Evolutionary conservation across 2,329 filamentous ascomycete genomes (phyloP).

Genomic region (Colletotrichum lini): DNA sequence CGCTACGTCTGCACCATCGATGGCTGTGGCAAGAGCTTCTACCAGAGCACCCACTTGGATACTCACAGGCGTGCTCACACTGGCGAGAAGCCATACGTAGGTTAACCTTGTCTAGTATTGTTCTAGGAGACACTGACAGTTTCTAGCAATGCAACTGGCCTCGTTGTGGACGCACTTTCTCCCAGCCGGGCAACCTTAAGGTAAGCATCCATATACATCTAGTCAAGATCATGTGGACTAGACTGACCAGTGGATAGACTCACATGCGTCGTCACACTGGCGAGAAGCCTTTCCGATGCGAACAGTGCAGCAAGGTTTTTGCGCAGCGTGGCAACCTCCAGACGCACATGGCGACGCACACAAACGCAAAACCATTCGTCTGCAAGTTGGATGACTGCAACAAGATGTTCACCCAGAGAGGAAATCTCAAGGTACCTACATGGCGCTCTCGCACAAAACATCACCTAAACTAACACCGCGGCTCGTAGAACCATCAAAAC

Average conservation of each 20-base stretch:
- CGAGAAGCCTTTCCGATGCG: conserved; percentile 86
- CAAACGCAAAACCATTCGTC: conserved; percentile 81
- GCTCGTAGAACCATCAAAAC: conserved; percentile 85
- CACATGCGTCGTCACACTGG: conserved; percentile 91
- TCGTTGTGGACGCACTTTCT: conserved; percentile 84
- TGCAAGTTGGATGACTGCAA: conserved; percentile 88
- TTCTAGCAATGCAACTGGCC: conserved; percentile 76
- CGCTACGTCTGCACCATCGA: conserved; percentile 81
- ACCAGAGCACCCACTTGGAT: conserved; percentile 92
- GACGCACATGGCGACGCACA: conserved; percentile 86
- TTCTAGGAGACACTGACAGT: conserved; percentile 45
- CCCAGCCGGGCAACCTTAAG: conserved; percentile 91
- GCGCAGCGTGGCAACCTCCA: conserved; percentile 89
- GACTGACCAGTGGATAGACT: conserved; percentile 65
- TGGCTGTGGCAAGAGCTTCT: conserved; percentile 85
- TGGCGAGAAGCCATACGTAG: conserved; percentile 90
- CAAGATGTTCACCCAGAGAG: conserved; percentile 90
- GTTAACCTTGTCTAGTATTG: conserved; percentile 51
- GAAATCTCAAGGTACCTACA: conserved; percentile 84
- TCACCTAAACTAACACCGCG: conserved; percentile 3
- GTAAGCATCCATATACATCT: conserved; percentile 58
- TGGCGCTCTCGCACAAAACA: not conserved
- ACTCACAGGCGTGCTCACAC: conserved; percentile 92
- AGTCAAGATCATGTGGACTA: not conserved
- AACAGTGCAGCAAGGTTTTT: conserved; percentile 85